Percentiles rank a stretch among this genome's conserved stretches.
phyloP scores from a whole-genome alignment of 768 basidiomycete species.

The Hericium rajendrae region DNA sequence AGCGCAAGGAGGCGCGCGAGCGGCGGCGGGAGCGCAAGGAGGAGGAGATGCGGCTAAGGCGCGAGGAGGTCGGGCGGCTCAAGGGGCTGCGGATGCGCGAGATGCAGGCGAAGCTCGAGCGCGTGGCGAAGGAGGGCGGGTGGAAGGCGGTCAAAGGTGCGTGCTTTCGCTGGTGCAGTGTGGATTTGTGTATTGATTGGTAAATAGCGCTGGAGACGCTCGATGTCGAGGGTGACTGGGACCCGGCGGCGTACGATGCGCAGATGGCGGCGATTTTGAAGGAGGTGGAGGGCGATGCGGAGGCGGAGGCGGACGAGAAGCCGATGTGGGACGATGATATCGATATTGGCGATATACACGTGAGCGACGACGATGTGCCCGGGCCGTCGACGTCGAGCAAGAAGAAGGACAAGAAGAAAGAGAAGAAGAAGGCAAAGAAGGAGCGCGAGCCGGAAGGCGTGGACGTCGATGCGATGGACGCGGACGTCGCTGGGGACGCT shows the following conservation, averaged over 20 bases:
- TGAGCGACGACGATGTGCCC: conserved; percentile 22
- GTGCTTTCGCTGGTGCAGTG: background rate
- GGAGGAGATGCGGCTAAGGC: conserved; percentile 60
- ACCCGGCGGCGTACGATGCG: conserved; percentile 71
- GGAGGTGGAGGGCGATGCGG: conserved; percentile 33
- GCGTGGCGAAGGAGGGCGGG: conserved; percentile 64
- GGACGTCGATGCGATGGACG: conserved; percentile 39
- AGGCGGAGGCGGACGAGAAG: conserved; percentile 40
- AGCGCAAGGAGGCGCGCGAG: conserved; percentile 76
- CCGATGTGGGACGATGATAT: conserved; percentile 91
- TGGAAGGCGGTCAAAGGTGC: conserved; percentile 23
- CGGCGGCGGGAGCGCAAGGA: conserved; percentile 71
- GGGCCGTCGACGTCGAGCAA: background rate
- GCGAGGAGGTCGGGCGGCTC: conserved; percentile 73
- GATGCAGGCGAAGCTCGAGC: conserved; percentile 63
- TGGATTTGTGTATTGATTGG: background rate
- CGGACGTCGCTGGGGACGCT: conserved; percentile 50
- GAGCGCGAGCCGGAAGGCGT: conserved; percentile 39
- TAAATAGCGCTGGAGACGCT: conserved; percentile 50
- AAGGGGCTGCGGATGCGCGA: conserved; percentile 84
- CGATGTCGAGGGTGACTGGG: conserved; percentile 91
- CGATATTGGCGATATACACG: conserved; percentile 59
- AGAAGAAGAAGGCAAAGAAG: conserved; percentile 33
- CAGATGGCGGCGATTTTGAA: conserved; percentile 75
- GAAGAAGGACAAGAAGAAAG: conserved; percentile 41